phyloP scores from a whole-genome alignment of 2,329 filamentous ascomycete species.

The Thyridium curvatum region DNA sequence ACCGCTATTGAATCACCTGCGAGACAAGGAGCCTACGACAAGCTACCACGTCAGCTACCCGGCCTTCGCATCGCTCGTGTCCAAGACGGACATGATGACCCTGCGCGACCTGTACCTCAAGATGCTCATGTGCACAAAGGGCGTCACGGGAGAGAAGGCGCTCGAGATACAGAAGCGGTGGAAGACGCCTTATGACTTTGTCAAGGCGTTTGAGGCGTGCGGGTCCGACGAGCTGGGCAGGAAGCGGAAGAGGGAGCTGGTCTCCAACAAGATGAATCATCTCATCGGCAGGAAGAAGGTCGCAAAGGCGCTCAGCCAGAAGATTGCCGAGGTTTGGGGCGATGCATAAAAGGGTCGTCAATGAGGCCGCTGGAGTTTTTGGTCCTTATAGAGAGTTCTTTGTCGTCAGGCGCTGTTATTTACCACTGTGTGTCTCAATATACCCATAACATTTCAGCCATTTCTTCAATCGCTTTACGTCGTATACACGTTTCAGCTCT shows the following conservation, averaged over 20 bases:
- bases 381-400: not conserved
- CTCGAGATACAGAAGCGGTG: constrained; percentile 74
- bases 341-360: constrained; percentile 26
- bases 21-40: constrained; percentile 38
- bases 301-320: constrained; percentile 56
- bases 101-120: constrained; percentile 72
- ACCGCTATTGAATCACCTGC: constrained; percentile 53
- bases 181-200: constrained; percentile 65
- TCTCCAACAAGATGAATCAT: constrained; percentile 48
- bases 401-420: too few relatives aligned
- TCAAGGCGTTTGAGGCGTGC: constrained; percentile 61
- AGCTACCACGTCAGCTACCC: constrained; percentile 62
- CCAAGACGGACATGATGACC: constrained; percentile 69
- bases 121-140: constrained; percentile 78
- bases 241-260: constrained; percentile 54
- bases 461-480: too few relatives aligned
- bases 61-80: constrained; percentile 65
- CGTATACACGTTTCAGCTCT: too few relatives aligned
- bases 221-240: constrained; percentile 30
- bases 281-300: constrained; percentile 65
- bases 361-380: not conserved
- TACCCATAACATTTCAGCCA: too few relatives aligned
- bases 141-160: constrained; percentile 71
- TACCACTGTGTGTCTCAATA: too few relatives aligned
- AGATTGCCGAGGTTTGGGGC: constrained; percentile 69